Percentiles rank a stretch among this genome's conserved stretches.
These are phyloP conservation scores for Orbilia quercus DNA, from an alignment of 2,329 filamentous ascomycete species.

Conservation along the genomic window DNA sequence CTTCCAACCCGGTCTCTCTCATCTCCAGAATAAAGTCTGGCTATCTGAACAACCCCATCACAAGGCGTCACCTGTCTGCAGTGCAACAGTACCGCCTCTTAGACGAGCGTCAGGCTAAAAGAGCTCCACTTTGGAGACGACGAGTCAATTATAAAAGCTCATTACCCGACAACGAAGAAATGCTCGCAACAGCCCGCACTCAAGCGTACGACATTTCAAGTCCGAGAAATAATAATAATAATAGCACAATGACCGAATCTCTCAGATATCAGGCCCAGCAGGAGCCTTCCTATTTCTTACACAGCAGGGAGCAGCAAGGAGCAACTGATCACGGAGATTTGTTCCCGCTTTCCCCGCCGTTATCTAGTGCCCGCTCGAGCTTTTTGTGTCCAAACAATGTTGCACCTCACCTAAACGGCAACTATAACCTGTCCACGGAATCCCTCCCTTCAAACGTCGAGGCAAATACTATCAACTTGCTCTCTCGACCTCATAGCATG, in stretches of 20 bases:
- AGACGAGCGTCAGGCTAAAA: slow-evolving; percentile 56
- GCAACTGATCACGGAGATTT: slow-evolving; percentile 54
- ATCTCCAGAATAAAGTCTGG: slow-evolving; percentile 25
- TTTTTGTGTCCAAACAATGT: slow-evolving; percentile 57
- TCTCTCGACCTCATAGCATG: slow-evolving; percentile 54
- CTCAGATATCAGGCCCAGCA: slow-evolving; percentile 49
- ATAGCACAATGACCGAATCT: slow-evolving; percentile 47
- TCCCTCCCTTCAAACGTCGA: slow-evolving; percentile 55
- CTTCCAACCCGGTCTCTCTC: slow-evolving; percentile 12
- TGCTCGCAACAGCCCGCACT: slow-evolving; percentile 54
- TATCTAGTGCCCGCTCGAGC: slow-evolving; percentile 56
- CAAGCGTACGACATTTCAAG: slow-evolving; percentile 48
- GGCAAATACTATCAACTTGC: slow-evolving; percentile 49
- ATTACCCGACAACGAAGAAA: slow-evolving; percentile 55
- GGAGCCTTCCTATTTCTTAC: slow-evolving; percentile 51
- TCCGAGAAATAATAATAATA: no score
- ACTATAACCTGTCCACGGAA: slow-evolving; percentile 56
- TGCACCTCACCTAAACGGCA: slow-evolving; percentile 55
- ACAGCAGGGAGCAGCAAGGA: slow-evolving; percentile 51
- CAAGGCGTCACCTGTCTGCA: slow-evolving; percentile 48
- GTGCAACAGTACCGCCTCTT: slow-evolving; percentile 55
- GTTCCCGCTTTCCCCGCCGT: slow-evolving; percentile 56
- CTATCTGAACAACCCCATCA: slow-evolving; percentile 34
- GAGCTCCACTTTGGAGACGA: slow-evolving; percentile 56
- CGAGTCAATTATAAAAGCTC: slow-evolving; percentile 56